Evolutionary conservation across 1,284 basidiomycete genomes (phyloP), one percentile per base, ranked within the genome.

Genomic region (Tilletia caries): DNA sequence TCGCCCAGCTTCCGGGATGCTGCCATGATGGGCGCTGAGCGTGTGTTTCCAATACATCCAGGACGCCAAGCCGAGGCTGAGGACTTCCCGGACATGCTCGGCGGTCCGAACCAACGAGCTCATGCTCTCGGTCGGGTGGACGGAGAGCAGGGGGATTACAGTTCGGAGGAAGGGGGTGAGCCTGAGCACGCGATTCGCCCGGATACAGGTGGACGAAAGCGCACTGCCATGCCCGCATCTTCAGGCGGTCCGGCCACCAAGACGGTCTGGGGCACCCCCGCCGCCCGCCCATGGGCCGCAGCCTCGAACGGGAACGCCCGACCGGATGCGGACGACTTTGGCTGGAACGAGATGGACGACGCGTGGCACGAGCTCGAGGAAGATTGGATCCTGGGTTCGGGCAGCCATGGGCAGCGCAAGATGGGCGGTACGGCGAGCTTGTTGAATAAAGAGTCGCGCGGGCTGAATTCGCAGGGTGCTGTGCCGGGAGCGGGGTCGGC

Each of bases 261-360:
- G 70, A 82, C 81, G 33, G 81, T 82, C 5, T 82, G 81, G 81
- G 81, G 81, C 23, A 82, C 80, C 27, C 77, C 75, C 23, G 77
- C 79, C 13, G 23, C 34, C 18, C 64, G 64, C 20, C 10, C 64
- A 13, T 43, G 41, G 64, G 10, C 43, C 8, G 44, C n/a, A n/a
- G 29, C 52, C 25, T 23, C 25, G 23, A 15, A 20, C 5, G 32
- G 37, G 18, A 20, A 46, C 13, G 25, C 37, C 37, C 50, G 50
- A 13, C 65, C 67, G 1, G 75, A 70, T 33, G 71, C 67, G 5
- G 67, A 70, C 13, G 71, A 70, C 0, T 37, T 71, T 8, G 71
- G 76, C 70, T 73, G 76, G 44, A 72, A 74, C n/a, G 65, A 75
- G 23, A 75, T 79, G 67, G 81, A 81, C 20, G 81, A 82, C 34